Evolutionary conservation across 306 rosid species (phyloP).

Genomic region (Castanea sativa): DNA sequence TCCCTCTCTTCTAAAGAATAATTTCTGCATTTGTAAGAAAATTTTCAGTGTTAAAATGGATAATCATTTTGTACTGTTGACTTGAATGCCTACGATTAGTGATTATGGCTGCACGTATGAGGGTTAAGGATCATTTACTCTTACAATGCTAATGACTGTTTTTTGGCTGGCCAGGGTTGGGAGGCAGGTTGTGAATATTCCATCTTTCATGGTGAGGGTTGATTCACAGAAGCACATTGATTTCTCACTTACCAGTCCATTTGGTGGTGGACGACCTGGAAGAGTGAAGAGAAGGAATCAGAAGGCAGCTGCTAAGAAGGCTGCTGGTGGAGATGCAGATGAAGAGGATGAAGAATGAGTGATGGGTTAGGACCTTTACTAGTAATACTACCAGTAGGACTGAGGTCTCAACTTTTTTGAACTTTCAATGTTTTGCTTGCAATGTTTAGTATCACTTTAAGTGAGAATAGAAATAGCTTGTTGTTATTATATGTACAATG

Average conservation of each 20-base stretch:
- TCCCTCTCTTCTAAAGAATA: background rate
- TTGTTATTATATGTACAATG: background rate
- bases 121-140: background rate
- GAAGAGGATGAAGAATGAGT: slow-evolving; percentile 68
- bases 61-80: background rate
- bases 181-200: slow-evolving; percentile 71
- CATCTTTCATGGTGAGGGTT: slow-evolving; percentile 66
- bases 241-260: slow-evolving; percentile 63
- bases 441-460: background rate
- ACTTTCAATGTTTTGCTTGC: background rate
- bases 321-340: slow-evolving; percentile 68
- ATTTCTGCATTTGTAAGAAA: background rate
- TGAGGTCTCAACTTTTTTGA: background rate
- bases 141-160: background rate
- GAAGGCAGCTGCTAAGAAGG: slow-evolving; percentile 69
- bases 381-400: background rate
- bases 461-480: background rate
- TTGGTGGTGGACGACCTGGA: slow-evolving; percentile 71
- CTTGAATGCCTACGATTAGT: background rate
- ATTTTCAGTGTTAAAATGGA: background rate
- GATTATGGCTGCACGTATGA: background rate
- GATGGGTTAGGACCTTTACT: slow-evolving; percentile 1
- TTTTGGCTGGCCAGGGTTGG: slow-evolving; percentile 51
- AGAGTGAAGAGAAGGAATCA: slow-evolving; percentile 65
- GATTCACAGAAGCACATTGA: slow-evolving; percentile 80